phyloP scores from a whole-genome alignment of 371 early-diverging fungal species.

The Syncephalastrum sp. region DNA sequence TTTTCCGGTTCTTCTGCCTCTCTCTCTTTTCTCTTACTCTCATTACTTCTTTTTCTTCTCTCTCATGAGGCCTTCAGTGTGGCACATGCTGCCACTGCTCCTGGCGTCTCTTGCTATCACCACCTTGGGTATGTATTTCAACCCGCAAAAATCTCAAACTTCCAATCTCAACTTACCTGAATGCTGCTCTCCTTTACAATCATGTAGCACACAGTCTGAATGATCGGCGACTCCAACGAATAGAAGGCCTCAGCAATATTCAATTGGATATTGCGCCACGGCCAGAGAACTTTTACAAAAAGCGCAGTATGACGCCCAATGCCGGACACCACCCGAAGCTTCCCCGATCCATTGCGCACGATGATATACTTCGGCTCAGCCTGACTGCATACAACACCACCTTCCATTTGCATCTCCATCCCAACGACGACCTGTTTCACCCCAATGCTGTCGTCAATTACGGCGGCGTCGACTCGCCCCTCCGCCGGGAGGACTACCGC shows the following conservation, averaged over 20 bases:
- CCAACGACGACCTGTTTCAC: slow-evolving; percentile 76
- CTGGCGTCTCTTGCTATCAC: background rate
- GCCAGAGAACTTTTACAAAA: slow-evolving; percentile 32
- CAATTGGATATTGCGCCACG: slow-evolving; percentile 40
- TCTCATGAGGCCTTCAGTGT: no score
- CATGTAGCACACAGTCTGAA: slow-evolving; percentile 28
- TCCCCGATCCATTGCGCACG: slow-evolving; percentile 32
- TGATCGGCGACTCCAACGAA: slow-evolving; percentile 27
- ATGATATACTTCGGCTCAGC: slow-evolving; percentile 63
- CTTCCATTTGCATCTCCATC: slow-evolving; percentile 70
- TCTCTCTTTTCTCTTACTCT: background rate
- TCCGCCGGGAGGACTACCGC: slow-evolving; percentile 32
- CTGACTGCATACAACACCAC: slow-evolving; percentile 74
- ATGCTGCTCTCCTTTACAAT: background rate
- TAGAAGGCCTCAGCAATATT: slow-evolving; percentile 27
- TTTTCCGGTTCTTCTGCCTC: background rate
- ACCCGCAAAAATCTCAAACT: background rate
- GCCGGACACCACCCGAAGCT: slow-evolving; percentile 24
- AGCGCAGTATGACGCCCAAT: slow-evolving; percentile 36
- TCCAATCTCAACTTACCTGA: background rate
- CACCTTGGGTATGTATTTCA: background rate
- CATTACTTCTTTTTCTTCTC: background rate
- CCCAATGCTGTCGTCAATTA: slow-evolving; percentile 56
- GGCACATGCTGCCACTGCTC: background rate
- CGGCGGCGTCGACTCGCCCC: slow-evolving; percentile 18